These are phyloP conservation scores for Ophiostoma pallidulum DNA, from an alignment of 2,329 filamentous ascomycete species.

Conservation along the genomic window DNA sequence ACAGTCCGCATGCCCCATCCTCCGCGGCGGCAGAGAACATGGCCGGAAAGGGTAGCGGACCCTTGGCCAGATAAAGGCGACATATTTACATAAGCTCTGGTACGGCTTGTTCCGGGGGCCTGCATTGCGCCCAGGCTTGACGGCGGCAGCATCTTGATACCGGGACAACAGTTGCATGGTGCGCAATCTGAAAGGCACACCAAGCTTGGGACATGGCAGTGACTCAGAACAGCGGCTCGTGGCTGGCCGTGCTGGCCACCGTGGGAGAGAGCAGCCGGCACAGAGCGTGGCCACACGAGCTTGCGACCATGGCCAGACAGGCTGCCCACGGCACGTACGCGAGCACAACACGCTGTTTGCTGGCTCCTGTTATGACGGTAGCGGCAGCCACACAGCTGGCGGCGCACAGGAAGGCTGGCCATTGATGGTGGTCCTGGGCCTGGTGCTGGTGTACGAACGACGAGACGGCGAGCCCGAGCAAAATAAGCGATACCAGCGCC, in stretches of 20 bases:
- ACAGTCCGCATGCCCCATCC: no score
- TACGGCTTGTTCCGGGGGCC: no score
- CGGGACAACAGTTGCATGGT: no score
- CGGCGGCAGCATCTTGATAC: no score
- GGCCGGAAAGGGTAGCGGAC: no score
- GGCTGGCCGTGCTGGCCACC: not conserved
- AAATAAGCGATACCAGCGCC: constrained; percentile 26
- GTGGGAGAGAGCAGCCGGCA: not conserved
- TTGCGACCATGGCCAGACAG: constrained; percentile 27
- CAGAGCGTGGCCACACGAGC: constrained; percentile 10
- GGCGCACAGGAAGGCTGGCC: constrained; percentile 22
- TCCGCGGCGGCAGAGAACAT: no score
- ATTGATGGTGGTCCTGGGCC: constrained; percentile 23
- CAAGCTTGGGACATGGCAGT: not conserved
- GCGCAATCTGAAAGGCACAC: not conserved
- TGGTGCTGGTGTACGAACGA: constrained; percentile 28
- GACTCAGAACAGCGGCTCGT: not conserved
- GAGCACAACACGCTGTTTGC: constrained; percentile 25
- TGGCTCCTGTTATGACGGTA: constrained; percentile 20
- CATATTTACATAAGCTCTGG: no score
- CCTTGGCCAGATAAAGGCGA: no score
- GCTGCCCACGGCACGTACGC: constrained; percentile 27
- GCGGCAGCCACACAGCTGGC: constrained; percentile 18
- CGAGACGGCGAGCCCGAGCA: constrained; percentile 28
- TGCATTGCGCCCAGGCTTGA: no score